These are phyloP conservation scores for Sugiyamaella novakii DNA, from an alignment of 1,139 yeast species.

Conservation along the genomic window DNA sequence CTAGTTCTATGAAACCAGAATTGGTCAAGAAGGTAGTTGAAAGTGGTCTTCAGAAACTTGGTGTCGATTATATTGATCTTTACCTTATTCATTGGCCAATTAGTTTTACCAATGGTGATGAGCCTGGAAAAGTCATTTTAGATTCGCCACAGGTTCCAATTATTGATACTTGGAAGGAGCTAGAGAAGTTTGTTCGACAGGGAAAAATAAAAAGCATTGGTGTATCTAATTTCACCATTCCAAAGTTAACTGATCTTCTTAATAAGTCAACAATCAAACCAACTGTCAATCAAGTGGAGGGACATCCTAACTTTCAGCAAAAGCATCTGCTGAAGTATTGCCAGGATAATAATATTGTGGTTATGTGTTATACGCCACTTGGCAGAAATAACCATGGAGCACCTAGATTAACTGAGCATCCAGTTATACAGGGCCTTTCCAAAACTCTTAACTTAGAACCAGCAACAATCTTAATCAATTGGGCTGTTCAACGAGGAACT, in stretches of 20 bases:
- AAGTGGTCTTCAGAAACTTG: conserved; percentile 55
- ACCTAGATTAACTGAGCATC: conserved; percentile 57
- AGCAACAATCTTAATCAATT: conserved; percentile 66
- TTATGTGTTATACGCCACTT: conserved; percentile 78
- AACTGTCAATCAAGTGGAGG: conserved; percentile 84
- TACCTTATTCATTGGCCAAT: conserved; percentile 68
- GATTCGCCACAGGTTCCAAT: conserved; percentile 67
- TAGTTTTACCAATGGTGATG: conserved; percentile 61
- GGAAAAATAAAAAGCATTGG: conserved; percentile 73
- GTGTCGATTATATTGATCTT: conserved; percentile 61
- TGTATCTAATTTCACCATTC: conserved; percentile 80
- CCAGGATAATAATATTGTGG: conserved; percentile 60
- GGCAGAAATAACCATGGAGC: conserved; percentile 55
- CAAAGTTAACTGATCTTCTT: conserved; percentile 69
- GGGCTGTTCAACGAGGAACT: conserved; percentile 70
- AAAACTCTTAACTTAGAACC: conserved; percentile 54
- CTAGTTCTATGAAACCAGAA: conserved; percentile 46
- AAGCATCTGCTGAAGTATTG: conserved; percentile 63
- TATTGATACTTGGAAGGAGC: conserved; percentile 75
- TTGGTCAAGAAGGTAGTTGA: conserved; percentile 51
- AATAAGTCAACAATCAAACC: conserved; percentile 74
- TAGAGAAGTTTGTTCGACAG: conserved; percentile 61
- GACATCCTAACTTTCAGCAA: conserved; percentile 89
- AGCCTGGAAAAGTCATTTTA: conserved; percentile 47
- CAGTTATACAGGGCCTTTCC: conserved; percentile 53